Percentiles rank a stretch among this genome's conserved stretches.
Evolutionary conservation across 2,329 filamentous ascomycete species (phyloP).

Genomic region (Scedosporium boydii): DNA sequence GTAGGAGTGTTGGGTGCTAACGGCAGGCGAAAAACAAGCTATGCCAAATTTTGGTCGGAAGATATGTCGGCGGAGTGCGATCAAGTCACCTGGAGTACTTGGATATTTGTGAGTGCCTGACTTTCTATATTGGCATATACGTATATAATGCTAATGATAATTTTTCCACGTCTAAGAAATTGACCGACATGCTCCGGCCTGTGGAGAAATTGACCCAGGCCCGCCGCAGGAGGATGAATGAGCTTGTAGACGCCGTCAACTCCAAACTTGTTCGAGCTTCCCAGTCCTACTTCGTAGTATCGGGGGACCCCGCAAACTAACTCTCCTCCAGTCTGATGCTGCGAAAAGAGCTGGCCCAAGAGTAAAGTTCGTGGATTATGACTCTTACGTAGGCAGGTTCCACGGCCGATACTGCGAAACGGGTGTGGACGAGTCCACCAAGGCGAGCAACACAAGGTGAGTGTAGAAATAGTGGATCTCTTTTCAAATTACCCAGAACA

Average conservation of each 20-base stretch:
- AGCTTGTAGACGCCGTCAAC: background rate
- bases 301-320: too few species aligned
- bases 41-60: background rate
- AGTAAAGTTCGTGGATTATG: conserved; percentile 5
- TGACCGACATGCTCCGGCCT: background rate
- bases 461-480: background rate
- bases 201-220: background rate
- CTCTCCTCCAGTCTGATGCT: background rate
- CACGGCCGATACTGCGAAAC: background rate
- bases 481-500: too few species aligned
- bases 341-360: background rate
- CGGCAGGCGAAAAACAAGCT: background rate
- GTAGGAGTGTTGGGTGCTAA: too few species aligned
- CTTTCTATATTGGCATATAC: too few species aligned
- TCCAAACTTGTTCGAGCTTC: background rate
- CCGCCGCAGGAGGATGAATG: background rate
- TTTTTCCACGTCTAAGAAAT: background rate
- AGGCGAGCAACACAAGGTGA: background rate
- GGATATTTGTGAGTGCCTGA: background rate
- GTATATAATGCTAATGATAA: background rate
- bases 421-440: background rate
- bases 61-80: background rate
- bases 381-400: background rate
- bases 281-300: background rate
- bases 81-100: background rate